These are phyloP conservation scores for Acanthochlamys bracteata DNA, from an alignment of 106 monocot genomes.

Conservation along the genomic window DNA sequence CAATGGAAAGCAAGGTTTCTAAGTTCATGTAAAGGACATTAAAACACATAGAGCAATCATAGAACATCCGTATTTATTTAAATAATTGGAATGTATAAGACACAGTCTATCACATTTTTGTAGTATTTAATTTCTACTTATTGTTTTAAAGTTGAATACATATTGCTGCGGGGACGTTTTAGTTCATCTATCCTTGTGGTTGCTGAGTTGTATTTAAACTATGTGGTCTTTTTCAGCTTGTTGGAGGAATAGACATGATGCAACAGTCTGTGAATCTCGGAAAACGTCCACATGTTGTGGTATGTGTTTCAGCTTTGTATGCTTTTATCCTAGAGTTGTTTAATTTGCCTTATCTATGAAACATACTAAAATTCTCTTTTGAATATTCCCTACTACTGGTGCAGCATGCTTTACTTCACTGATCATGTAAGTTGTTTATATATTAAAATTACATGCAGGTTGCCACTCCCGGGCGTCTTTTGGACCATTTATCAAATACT, in stretches of 20 bases:
- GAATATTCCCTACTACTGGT: too few species aligned
- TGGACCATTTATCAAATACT: conserved; percentile 92
- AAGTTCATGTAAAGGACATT: too few species aligned
- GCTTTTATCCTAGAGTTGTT: neutral
- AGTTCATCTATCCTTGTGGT: neutral
- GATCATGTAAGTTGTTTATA: neutral
- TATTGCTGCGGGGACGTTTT: neutral
- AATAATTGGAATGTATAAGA: too few species aligned
- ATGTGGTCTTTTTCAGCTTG: conserved; percentile 44
- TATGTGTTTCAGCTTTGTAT: conserved; percentile 21
- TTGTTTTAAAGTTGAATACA: too few species aligned
- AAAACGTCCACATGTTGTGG: conserved; percentile 89
- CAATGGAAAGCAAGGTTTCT: too few species aligned
- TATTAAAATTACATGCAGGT: conserved; percentile 37
- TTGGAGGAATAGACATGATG: conserved; percentile 78
- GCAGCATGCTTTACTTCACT: neutral
- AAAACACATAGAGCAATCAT: too few species aligned
- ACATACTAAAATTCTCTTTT: too few species aligned
- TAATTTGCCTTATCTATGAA: too few species aligned
- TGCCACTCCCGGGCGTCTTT: conserved; percentile 88
- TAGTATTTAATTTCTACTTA: too few species aligned
- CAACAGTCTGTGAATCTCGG: conserved; percentile 62
- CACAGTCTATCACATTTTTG: too few species aligned
- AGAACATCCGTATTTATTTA: too few species aligned
- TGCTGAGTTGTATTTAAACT: neutral